Conservation (phyloP, 2,329 filamentous ascomycete genomes). For the Ophiocordyceps camponoti-saundersi region DNA sequence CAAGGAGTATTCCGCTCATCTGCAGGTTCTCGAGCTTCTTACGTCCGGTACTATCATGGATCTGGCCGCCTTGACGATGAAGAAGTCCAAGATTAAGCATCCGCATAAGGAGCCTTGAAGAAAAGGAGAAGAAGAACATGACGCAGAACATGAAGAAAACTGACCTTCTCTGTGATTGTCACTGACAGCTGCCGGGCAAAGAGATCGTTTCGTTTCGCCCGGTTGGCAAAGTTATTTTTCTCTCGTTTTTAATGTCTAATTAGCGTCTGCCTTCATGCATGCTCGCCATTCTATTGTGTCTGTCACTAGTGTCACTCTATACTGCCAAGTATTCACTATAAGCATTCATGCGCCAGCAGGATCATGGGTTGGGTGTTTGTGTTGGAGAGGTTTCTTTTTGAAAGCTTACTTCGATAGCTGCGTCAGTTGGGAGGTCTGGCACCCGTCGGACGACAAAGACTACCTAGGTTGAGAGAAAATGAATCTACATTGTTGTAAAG, state of each 20-base stretch:
- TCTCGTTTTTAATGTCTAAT: neutral
- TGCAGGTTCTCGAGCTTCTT: slow-evolving; percentile 38
- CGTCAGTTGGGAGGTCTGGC: neutral
- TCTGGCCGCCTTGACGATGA: slow-evolving; percentile 9
- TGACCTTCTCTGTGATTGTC: neutral
- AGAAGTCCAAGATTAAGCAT: slow-evolving; percentile 7
- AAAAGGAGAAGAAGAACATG: neutral
- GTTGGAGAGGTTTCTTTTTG: neutral
- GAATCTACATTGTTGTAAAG: no score
- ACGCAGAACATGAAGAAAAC: no score
- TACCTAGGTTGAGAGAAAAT: neutral
- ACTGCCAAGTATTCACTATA: neutral
- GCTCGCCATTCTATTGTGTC: neutral
- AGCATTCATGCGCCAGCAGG: neutral
- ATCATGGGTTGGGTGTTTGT: neutral
- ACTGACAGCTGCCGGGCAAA: no score
- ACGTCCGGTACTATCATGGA: slow-evolving; percentile 24
- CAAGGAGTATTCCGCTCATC: slow-evolving; percentile 20
- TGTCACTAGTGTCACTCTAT: neutral
- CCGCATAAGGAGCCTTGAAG: neutral
- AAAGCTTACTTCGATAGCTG: neutral
- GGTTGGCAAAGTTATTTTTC: neutral
- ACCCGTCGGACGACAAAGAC: neutral
- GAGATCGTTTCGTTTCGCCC: no score
- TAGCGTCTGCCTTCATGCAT: neutral